Evolutionary conservation across 805 yeast genomes (phyloP).

Genomic region (Myxozyma geophila): DNA sequence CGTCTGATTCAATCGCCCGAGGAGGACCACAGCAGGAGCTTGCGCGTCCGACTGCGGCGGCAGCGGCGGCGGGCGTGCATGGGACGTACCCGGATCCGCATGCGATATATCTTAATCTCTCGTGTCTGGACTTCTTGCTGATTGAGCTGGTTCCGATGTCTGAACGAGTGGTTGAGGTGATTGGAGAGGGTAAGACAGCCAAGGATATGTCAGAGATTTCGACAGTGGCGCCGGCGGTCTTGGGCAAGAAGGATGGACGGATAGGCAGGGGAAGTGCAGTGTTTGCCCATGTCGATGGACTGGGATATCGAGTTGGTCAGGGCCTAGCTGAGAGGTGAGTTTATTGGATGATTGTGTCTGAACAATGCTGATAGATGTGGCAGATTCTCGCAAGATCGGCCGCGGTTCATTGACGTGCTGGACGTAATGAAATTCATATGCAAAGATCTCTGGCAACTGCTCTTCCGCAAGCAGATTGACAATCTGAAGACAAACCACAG

Average conservation of each 20-base stretch:
- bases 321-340: slow-evolving; percentile 54
- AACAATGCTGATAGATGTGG: slow-evolving; percentile 28
- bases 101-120: slow-evolving; percentile 53
- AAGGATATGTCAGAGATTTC: neutral
- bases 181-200: slow-evolving; percentile 37
- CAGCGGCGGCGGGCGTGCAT: slow-evolving; percentile 11
- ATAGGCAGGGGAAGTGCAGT: slow-evolving; percentile 52
- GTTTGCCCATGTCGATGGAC: slow-evolving; percentile 61
- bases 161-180: slow-evolving; percentile 60
- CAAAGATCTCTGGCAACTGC: slow-evolving; percentile 83
- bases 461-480: slow-evolving; percentile 87
- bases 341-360: no score
- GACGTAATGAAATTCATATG: slow-evolving; percentile 92
- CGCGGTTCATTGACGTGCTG: slow-evolving; percentile 62
- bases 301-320: slow-evolving; percentile 73
- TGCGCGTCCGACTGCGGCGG: slow-evolving; percentile 10
- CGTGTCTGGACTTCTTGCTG: slow-evolving; percentile 65
- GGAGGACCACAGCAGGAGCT: neutral
- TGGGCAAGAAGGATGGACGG: slow-evolving; percentile 16
- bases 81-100: slow-evolving; percentile 36
- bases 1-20: neutral
- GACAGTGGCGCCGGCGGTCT: neutral
- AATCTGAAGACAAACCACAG: slow-evolving; percentile 90
- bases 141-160: slow-evolving; percentile 80
- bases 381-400: slow-evolving; percentile 48